Evolutionary conservation across 2,329 filamentous ascomycete species (phyloP), one percentile per base, ranked within the genome.

Genomic region (Penicillium freii): DNA sequence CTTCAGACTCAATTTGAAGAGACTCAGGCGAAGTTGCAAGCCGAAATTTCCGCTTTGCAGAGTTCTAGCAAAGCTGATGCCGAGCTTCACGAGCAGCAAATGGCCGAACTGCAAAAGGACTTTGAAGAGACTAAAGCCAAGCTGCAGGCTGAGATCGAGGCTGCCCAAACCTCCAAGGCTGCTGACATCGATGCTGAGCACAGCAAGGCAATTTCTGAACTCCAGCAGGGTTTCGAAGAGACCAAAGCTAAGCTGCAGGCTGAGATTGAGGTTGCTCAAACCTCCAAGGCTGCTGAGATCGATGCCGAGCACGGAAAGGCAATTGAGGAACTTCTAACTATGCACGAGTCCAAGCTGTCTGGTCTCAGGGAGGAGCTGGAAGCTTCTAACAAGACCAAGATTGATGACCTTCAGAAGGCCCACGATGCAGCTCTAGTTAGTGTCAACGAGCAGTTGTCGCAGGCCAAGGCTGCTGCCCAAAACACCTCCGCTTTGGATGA

Each of bases 301-400:
- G 74, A 77, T 57, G 69, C 70, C 5, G 71, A 74, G 45, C 75
- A 78, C 53, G 36, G 36, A 21, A 39, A 39, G n/a, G 36, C 36
- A 21, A 39, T 39, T 43, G 74, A 77, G 58, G 71, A 76, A 49
- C 68, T 78, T 21, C 69, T 78, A 48, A 73, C 66, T 15, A 64
- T 73, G 6, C 70, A 77, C 23, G 75, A 78, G 21, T 64, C 71
- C 19, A 77, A 77, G 57, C 45, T 77, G n/a, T 68, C 70, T 11
- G 64, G 67, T 31, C 59, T 78, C 31, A 69, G 69, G 25, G 61
- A 63, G 19, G 72, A 78, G 23, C 66, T 77, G 39, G 74, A 77
- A 51, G 50, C 64, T 5, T 67, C 72, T 0, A 65, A 73, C 58
- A 68, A 73, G 55, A 63, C 68, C 31, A 75, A 75, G 60, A 55